A percentile compares a stretch with the other conserved stretches of the same genome.
Conservation (phyloP, 345 rosid species). For the Eucalyptus pauciflora region DNA sequence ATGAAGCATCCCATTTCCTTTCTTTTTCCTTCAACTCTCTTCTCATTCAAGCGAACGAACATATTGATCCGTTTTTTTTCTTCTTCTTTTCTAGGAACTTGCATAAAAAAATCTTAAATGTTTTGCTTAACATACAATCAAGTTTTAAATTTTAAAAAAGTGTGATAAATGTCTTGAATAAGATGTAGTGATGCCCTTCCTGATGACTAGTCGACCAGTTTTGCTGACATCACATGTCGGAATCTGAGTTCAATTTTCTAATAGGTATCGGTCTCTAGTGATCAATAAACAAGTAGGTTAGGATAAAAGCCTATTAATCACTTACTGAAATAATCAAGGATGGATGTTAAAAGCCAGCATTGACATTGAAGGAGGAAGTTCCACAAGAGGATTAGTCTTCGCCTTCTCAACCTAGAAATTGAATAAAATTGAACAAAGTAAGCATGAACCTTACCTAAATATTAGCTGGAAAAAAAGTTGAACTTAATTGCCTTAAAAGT, state of each 20-base stretch:
- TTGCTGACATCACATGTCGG: fast-evolving
- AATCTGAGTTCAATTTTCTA: fast-evolving
- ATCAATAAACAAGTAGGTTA: background rate
- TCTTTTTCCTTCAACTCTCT: too few relatives aligned
- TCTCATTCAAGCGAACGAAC: too few relatives aligned
- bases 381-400: background rate
- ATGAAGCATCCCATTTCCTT: too few relatives aligned
- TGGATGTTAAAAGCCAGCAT: background rate
- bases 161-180: fast-evolving
- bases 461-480: too few relatives aligned
- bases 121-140: too few relatives aligned
- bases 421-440: too few relatives aligned
- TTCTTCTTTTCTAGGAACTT: too few relatives aligned
- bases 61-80: too few relatives aligned
- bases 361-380: background rate
- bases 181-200: fast-evolving
- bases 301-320: too few relatives aligned
- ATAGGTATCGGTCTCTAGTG: background rate
- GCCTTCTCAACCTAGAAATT: background rate
- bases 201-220: background rate
- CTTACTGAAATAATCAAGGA: background rate
- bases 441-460: too few relatives aligned
- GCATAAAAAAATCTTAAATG: fast-evolving
- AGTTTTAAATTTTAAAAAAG: too few relatives aligned
- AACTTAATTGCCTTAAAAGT: too few relatives aligned